These are phyloP conservation scores for Coemansia sp. DNA, from an alignment of 192 early-diverging fungal species.

Conservation along the genomic window DNA sequence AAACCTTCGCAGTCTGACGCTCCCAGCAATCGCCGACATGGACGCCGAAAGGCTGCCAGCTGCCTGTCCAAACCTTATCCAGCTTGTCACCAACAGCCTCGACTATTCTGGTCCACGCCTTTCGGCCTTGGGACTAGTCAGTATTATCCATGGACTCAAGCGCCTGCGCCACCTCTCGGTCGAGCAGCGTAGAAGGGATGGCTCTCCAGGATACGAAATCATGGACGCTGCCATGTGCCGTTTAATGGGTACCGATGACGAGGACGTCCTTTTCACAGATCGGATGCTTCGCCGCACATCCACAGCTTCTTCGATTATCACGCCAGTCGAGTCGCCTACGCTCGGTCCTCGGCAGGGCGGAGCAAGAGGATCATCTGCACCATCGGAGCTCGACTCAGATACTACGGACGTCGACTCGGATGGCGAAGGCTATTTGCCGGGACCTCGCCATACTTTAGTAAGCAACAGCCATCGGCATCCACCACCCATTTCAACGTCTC, in stretches of 20 bases:
- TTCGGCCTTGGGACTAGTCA: slow-evolving; percentile 35
- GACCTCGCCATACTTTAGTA: background rate
- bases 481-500: slow-evolving; percentile 8
- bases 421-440: slow-evolving; percentile 2
- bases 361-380: background rate
- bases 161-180: slow-evolving; percentile 43
- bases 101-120: slow-evolving; percentile 53
- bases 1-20: slow-evolving; percentile 25
- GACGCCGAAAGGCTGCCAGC: slow-evolving; percentile 23
- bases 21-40: slow-evolving; percentile 43
- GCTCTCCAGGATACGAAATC: slow-evolving; percentile 45
- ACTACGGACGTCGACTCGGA: slow-evolving; percentile 16
- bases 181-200: slow-evolving; percentile 47
- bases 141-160: slow-evolving; percentile 26
- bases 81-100: slow-evolving; percentile 46
- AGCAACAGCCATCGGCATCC: background rate
- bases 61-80: slow-evolving; percentile 35
- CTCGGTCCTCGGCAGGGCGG: background rate
- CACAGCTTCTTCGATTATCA: slow-evolving; percentile 5
- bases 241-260: slow-evolving; percentile 29
- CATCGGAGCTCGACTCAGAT: background rate
- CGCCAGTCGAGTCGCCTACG: background rate
- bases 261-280: slow-evolving; percentile 15
- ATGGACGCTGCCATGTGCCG: slow-evolving; percentile 37
- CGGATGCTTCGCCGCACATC: slow-evolving; percentile 26